Evolutionary conservation across 805 yeast genomes (phyloP), one percentile per base, ranked within the genome.

Genomic region (Candida sphagnicola): DNA sequence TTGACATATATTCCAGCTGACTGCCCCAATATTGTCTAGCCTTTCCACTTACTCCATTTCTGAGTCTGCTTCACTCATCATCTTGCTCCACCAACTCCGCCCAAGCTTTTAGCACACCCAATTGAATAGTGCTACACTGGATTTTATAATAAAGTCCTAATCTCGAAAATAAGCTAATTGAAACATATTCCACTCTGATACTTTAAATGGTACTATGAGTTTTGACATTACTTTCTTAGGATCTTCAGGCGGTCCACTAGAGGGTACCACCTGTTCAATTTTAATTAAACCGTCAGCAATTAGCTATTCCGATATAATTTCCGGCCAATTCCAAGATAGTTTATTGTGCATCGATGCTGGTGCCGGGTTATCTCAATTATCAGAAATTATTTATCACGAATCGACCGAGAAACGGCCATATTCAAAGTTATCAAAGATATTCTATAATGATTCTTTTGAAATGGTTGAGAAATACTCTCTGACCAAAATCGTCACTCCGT

Each of bases 171-270:
- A n/a, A n/a, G n/a, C n/a, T n/a, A n/a, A n/a, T n/a, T n/a, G n/a
- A n/a, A n/a, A n/a, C 44, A 28, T 39, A 41, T 3, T 38, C 29
- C 16, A 18, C 25, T n/a, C n/a, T n/a, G n/a, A n/a, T n/a, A n/a
- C n/a, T n/a, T n/a, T 21, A 21, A 11, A 26, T 26, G 29, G 29
- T 5, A 26, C 18, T 11, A 59, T 62, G 68, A 46, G 56, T 19
- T 82, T 82, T 52, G 85, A 82, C 43, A 48, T 85, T 14, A 77
- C 84, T 1, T 74, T 82, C 18, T 61, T 85, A 44, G 96, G 96
- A 5, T 75, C 85, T 17, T 75, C 86, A 2, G 96, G 96, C 5
- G 96, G 96, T 2, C 96, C 96, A 0, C 54, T 80, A 10, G 93
- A 85, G 23, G 75, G 80, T 5, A 63, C 71, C 13, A 85, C 84